Conservation (phyloP, 495 filamentous ascomycete genomes). For the Sordaria brevicollis region DNA sequence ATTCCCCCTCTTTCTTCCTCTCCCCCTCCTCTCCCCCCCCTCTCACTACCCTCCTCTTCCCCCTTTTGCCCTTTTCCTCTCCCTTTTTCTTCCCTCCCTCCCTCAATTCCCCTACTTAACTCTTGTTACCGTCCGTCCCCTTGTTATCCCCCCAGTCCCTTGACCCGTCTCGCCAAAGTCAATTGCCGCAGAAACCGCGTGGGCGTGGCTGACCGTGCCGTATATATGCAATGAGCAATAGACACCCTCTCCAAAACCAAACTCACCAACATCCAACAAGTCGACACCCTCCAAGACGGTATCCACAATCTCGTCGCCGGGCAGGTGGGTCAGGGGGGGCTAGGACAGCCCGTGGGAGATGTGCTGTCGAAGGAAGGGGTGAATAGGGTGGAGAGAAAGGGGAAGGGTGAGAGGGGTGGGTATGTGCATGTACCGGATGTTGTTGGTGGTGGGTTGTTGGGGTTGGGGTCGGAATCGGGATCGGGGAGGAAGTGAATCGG, state of each 20-base stretch:
- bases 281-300: slow-evolving; percentile 54
- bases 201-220: too few species aligned
- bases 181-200: too few species aligned
- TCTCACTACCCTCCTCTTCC: not conserved
- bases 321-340: slow-evolving; percentile 53
- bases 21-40: not conserved
- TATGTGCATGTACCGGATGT: slow-evolving; percentile 21
- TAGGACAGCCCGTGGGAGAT: slow-evolving; percentile 51
- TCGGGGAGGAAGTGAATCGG: not conserved
- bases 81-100: not conserved
- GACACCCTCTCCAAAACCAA: slow-evolving; percentile 56
- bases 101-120: too few species aligned
- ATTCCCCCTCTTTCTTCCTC: not conserved
- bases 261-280: slow-evolving; percentile 49
- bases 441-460: not conserved
- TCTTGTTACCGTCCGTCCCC: too few species aligned
- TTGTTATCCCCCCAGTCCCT: too few species aligned
- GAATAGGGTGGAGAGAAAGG: slow-evolving; percentile 51
- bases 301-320: slow-evolving; percentile 46
- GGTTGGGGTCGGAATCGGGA: too few species aligned
- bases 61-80: not conserved
- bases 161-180: too few species aligned
- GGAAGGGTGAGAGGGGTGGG: slow-evolving; percentile 48
- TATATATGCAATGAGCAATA: too few species aligned
- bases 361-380: slow-evolving; percentile 50